Evolutionary conservation across 2,329 filamentous ascomycete species (phyloP), one percentile per base, ranked within the genome.

Genomic region (Sclerotinia nivalis): DNA sequence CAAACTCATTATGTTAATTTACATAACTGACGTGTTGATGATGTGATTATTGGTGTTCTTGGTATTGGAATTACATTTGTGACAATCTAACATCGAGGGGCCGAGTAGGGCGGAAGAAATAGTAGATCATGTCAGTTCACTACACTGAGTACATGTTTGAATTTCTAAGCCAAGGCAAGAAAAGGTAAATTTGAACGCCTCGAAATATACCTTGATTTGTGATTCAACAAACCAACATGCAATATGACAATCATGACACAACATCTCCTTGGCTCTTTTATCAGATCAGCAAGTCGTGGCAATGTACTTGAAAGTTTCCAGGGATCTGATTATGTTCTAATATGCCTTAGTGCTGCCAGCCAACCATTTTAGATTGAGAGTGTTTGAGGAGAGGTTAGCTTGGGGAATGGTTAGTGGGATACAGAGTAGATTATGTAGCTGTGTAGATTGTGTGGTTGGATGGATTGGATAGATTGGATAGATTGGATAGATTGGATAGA

Each of bases 251-350:
- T 31, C 25, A n/a, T 31, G 43, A 49, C 28, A 47, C 25, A 28
- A 47, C 20, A 20, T 25, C 56, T 25, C n/a, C 56, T 59, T 40
- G 34, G 22, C n/a, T 43, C 56, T 25, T 43, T 20, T 25, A 25
- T 59, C n/a, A 40, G 56, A 59, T 43, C 56, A 59, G 56, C 56
- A 59, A 40, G 34, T 40, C 34, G 55, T 58, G 55, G 55, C 55
- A 58, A 56, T 56, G 25, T 31, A 56, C 4, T 13, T 34, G 10
- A 25, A 13, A 43, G 15, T 20, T 59, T 10, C 37, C n/a, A 22
- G 12, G 56, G 56, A 59, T 59, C 56, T 59, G 45, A 49, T 0
- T 20, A 49, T 22, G 45, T 20, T 47, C 15, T 22, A 20, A 22
- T 49, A 49, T 49, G 20, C 47, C 47, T 8, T 49, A n/a, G 20